Conservation (phyloP, 495 filamentous ascomycete species). For the Aspergillus nidulans region DNA sequence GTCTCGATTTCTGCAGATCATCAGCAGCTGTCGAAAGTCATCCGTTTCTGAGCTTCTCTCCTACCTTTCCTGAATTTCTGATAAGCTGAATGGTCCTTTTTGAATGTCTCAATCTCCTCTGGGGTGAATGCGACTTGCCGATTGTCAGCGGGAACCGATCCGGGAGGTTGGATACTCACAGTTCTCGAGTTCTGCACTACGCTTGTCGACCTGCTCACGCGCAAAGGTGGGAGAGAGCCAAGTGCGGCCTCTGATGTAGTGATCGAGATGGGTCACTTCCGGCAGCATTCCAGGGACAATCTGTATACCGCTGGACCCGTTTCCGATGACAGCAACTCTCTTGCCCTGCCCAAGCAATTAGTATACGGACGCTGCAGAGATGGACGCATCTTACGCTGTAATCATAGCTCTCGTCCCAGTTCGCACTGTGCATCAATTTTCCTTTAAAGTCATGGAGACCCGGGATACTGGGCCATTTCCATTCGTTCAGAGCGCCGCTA, state of each 20-base stretch:
- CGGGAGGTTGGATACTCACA: constrained; percentile 19
- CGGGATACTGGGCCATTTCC: constrained; percentile 52
- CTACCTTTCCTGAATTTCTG: constrained; percentile 42
- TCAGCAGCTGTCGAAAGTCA: neutral
- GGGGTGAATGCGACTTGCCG: constrained; percentile 31
- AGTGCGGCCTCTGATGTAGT: constrained; percentile 37
- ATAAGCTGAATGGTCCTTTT: constrained; percentile 34
- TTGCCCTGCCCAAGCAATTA: constrained; percentile 33
- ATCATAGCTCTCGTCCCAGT: constrained; percentile 42
- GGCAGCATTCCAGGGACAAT: constrained; percentile 59
- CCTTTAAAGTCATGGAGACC: constrained; percentile 53
- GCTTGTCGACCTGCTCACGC: constrained; percentile 27
- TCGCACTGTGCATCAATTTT: constrained; percentile 51
- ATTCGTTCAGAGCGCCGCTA: constrained; percentile 52
- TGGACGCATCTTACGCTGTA: constrained; percentile 20
- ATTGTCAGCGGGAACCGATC: neutral
- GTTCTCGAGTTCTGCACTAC: constrained; percentile 27
- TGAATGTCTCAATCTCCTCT: constrained; percentile 45
- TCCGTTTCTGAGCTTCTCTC: neutral
- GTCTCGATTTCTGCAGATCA: constrained; percentile 34
- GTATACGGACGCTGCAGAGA: constrained; percentile 9
- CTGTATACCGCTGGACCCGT: constrained; percentile 50
- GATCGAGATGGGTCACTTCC: constrained; percentile 42
- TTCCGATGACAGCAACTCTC: constrained; percentile 51
- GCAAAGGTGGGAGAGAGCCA: constrained; percentile 45